phyloP scores from a whole-genome alignment of 257 asterid genomes.

The Ajuga chamaepitys region DNA sequence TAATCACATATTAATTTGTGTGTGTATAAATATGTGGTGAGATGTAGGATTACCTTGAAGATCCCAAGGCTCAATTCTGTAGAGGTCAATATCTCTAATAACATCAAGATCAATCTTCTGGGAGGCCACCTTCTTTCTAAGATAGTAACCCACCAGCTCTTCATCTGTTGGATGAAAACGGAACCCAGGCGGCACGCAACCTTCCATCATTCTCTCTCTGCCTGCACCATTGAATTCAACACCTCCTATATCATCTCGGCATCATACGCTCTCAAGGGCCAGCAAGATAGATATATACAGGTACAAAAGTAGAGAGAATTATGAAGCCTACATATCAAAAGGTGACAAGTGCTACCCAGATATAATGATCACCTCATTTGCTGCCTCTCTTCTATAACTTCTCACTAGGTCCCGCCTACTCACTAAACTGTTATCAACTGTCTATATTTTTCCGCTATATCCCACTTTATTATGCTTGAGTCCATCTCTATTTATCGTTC shows the following conservation, averaged over 20 bases:
- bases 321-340: slow-evolving; percentile 35
- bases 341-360: slow-evolving; percentile 47
- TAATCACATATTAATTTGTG: too few species aligned
- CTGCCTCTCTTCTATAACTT: too few species aligned
- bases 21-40: too few species aligned
- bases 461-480: too few species aligned
- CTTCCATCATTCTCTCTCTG: slow-evolving; percentile 19
- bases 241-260: slow-evolving; percentile 15
- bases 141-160: slow-evolving; percentile 48
- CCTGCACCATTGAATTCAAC: slow-evolving; percentile 41
- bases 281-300: neutral
- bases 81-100: slow-evolving; percentile 39
- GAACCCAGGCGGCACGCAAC: slow-evolving; percentile 70
- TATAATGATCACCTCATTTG: slow-evolving; percentile 57
- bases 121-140: slow-evolving; percentile 34
- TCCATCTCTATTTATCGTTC: too few species aligned
- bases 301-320: neutral
- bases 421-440: too few species aligned
- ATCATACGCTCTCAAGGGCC: slow-evolving; percentile 14
- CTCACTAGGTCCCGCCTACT: too few species aligned
- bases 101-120: slow-evolving; percentile 24
- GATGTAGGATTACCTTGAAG: slow-evolving; percentile 28
- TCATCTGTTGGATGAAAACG: slow-evolving; percentile 50
- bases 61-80: slow-evolving; percentile 57
- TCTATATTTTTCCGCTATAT: too few species aligned